These are phyloP conservation scores for Hygrocybe punicea DNA, from an alignment of 768 basidiomycete genomes.

Conservation along the genomic window DNA sequence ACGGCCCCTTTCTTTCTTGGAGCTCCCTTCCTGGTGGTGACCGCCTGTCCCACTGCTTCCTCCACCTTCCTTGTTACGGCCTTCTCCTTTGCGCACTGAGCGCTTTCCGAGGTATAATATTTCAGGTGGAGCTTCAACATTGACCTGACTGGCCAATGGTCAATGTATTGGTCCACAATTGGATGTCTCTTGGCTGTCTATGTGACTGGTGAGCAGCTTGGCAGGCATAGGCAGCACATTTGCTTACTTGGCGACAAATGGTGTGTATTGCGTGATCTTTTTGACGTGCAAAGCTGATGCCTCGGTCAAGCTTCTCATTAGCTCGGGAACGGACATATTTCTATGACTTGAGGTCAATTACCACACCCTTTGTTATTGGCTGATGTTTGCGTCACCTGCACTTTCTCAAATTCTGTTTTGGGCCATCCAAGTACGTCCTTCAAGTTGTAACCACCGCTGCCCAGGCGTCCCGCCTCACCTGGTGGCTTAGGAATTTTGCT, in stretches of 20 bases:
- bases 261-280: neutral
- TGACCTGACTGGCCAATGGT: no score
- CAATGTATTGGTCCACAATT: no score
- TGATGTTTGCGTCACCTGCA: slow-evolving; percentile 14
- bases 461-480: slow-evolving; percentile 17
- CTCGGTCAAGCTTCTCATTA: neutral
- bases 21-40: no score
- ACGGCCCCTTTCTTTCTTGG: no score
- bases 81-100: no score
- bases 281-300: neutral
- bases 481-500: slow-evolving; percentile 16
- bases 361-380: neutral
- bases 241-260: neutral
- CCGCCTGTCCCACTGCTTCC: no score
- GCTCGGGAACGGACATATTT: neutral
- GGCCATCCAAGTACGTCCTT: slow-evolving; percentile 16
- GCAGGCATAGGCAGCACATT: no score
- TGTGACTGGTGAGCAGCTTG: no score
- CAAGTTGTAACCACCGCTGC: slow-evolving; percentile 20
- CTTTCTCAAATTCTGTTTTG: neutral
- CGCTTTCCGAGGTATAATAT: no score
- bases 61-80: no score
- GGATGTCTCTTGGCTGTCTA: no score
- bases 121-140: no score
- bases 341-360: neutral